Base-by-base conservation (phyloP, 1,284 basidiomycete genomes). In the Moniliella sp. region DNA sequence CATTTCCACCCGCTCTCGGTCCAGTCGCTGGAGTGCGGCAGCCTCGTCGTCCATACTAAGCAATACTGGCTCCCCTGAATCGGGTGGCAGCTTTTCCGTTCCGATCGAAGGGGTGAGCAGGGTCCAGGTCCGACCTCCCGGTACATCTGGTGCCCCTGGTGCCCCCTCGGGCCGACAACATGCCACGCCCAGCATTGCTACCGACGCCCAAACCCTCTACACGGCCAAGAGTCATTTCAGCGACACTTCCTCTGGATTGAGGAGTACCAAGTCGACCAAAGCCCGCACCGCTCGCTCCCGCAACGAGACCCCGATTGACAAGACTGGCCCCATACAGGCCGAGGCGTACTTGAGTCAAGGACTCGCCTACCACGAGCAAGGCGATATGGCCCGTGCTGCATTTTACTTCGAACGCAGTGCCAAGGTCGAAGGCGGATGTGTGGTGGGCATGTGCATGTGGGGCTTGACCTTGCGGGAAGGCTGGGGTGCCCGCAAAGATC, bases 381-480 rank as follows among this genome's bases (percentile, higher is more conserved):
- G 81, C 50, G 68, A 74, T 27, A 65, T 86, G 1, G 60, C 63
- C 19, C 74, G 80, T 37, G 75, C 77, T 2, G 79, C 78, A 0
- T 61, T 62, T 28, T 79, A 68, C 58, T 86, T 88, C 57, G 78
- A 84, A 64, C 70, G 70, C 53, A 73, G 74, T 25, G 80, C 82
- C 8, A 76, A 68, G 32, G 63, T 72, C 34, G 64, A 68, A 23
- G 80, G 79, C 2, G 82, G 81, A 1, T 82, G 77, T 55, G 77
- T 76, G 2, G 73, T 78, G 2, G 82, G 82, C 9, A 84, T 84
- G 80, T 65, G 84, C 40, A 82, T 86, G 78, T 84, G 76, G 69
- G 82, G 82, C 1, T 65, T 86, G 30, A 67, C 78, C n/a, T 62
- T 84, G 43, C 66, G 82, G 31, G 79, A 84, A 60, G 82, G 80